These are phyloP conservation scores for Neopestalotiopsis sp. DNA, from an alignment of 2,329 filamentous ascomycete species.

Conservation along the genomic window DNA sequence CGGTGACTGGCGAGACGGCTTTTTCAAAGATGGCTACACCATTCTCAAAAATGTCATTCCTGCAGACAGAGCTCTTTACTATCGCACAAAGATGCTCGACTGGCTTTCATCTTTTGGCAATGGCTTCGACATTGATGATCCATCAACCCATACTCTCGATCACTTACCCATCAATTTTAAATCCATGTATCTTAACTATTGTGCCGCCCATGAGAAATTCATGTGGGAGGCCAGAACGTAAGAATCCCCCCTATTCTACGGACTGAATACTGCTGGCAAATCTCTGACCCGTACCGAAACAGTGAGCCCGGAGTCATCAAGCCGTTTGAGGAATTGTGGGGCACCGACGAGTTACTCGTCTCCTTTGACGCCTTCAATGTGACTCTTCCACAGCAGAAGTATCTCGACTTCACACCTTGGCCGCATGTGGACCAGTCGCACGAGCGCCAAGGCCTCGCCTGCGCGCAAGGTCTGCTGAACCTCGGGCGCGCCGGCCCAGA, in stretches of 20 bases:
- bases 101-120: conserved; percentile 28
- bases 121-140: conserved; percentile 30
- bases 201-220: conserved; percentile 44
- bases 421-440: conserved; percentile 42
- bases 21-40: conserved; percentile 43
- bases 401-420: conserved; percentile 37
- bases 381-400: conserved; percentile 40
- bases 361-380: conserved; percentile 52
- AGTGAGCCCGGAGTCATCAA: conserved; percentile 43
- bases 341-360: conserved; percentile 47
- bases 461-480: conserved; percentile 37
- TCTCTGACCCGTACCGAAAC: too few species aligned
- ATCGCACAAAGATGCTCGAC: conserved; percentile 35
- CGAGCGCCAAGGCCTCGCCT: conserved; percentile 31
- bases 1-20: too few species aligned
- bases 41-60: conserved; percentile 54
- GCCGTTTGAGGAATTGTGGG: conserved; percentile 46
- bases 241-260: too few species aligned
- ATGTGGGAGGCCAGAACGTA: conserved; percentile 43
- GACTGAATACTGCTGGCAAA: too few species aligned
- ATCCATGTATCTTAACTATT: conserved; percentile 37
- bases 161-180: conserved; percentile 43
- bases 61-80: conserved; percentile 42
- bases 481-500: conserved; percentile 40
- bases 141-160: conserved; percentile 40